Conservation (phyloP, 305 asterid species). For the Fraxinus latifolia region DNA sequence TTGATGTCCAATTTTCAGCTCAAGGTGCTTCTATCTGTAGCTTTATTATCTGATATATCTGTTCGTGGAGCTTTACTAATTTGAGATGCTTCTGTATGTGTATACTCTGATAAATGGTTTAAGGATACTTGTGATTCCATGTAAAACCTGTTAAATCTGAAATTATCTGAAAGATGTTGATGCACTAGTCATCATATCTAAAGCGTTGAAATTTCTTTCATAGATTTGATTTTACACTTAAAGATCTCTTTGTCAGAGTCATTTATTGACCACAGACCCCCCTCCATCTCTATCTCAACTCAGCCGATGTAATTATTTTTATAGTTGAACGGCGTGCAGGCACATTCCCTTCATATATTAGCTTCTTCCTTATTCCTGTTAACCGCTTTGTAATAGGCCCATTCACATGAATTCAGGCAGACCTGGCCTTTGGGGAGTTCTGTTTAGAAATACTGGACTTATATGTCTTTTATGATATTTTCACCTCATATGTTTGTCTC, state of each 20-base stretch:
- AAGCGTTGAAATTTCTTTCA: neutral
- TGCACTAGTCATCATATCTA: slow-evolving; percentile 1
- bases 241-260: neutral
- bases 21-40: slow-evolving; percentile 42
- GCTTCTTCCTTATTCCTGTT: neutral
- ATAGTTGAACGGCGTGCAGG: neutral
- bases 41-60: slow-evolving; percentile 8
- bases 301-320: neutral
- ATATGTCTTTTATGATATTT: neutral
- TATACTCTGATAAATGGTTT: slow-evolving; percentile 1
- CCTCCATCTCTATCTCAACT: neutral
- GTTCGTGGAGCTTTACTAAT: slow-evolving; percentile 4
- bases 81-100: neutral
- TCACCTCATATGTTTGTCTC: neutral
- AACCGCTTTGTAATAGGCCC: neutral
- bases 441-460: neutral
- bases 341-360: neutral
- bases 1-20: slow-evolving; percentile 30
- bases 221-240: neutral
- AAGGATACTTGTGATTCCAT: neutral
- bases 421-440: neutral
- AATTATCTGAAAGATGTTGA: slow-evolving; percentile 15
- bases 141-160: neutral
- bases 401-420: neutral
- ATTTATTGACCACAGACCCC: neutral